phyloP scores from a whole-genome alignment of 176 grass and related monocot species.

The Chloris gayana region DNA sequence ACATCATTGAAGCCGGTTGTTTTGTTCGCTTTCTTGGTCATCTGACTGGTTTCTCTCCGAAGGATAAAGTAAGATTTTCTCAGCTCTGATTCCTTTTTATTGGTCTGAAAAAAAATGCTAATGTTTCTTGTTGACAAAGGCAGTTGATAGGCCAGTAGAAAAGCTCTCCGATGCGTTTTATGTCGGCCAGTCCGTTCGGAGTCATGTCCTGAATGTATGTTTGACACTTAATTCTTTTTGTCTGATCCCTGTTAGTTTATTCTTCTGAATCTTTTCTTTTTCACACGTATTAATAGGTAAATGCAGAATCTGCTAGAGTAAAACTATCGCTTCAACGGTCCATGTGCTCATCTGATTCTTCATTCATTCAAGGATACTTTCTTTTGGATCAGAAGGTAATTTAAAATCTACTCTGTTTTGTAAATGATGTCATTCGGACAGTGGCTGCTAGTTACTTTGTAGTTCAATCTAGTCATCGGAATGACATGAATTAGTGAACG shows the following conservation, averaged over 20 bases:
- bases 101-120: constrained; percentile 39
- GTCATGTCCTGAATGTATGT: constrained; percentile 79
- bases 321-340: constrained; percentile 90
- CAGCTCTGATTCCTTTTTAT: constrained; percentile 10
- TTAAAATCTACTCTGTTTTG: no score
- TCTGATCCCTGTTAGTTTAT: constrained; percentile 24
- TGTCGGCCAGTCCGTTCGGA: constrained; percentile 81
- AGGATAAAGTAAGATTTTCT: constrained; percentile 77
- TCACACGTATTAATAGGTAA: constrained; percentile 48
- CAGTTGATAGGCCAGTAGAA: constrained; percentile 67
- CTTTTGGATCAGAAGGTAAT: constrained; percentile 84
- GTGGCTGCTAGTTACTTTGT: no score
- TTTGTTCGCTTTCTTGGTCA: constrained; percentile 95
- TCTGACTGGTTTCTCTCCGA: constrained; percentile 91
- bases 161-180: constrained; percentile 73
- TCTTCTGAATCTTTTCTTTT: constrained; percentile 27
- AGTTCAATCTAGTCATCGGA: no score
- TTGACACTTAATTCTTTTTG: constrained; percentile 15
- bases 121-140: constrained; percentile 62
- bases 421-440: no score
- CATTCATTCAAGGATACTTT: constrained; percentile 89
- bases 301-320: constrained; percentile 72
- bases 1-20: constrained; percentile 93
- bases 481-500: no score
- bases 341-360: constrained; percentile 75